Base-by-base conservation (phyloP, 2,329 filamentous ascomycete species). In the Pseudocercospora crystallina region DNA sequence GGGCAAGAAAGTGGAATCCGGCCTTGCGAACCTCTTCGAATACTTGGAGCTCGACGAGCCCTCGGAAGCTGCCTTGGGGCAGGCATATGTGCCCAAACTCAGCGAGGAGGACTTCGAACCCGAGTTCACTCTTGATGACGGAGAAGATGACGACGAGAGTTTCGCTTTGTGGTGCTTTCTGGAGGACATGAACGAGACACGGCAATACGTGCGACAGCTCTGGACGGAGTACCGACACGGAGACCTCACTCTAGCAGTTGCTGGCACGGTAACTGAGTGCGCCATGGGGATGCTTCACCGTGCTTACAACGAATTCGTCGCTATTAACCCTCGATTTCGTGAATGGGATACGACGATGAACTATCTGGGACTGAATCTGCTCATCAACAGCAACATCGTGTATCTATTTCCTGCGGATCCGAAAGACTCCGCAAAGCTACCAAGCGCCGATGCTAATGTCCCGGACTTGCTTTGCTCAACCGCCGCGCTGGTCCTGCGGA, bases 91-190 rank as follows among this genome's bases (percentile, higher is more conserved):
- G 4, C 10, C 47, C 8, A 8, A 5, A 9, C 12, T 14, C 4
- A 20, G 13, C 5, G 29, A 5, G 8, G n/a, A 30, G 10, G 9
- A 33, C 5, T 17, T 20, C 12, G 17, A 15, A n/a, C 10, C 12
- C 9, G 31, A 34, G 9, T 43, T 13, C 35, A 26, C 30, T 13
- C 36, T 47, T 30, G 35, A 40, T 2, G 35, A 40, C 26, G 44
- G 40, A 5, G 15, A 39, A 12, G 20, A 39, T 14, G 26, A 15
- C 13, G 44, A 40, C 11, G n/a, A n/a, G n/a, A 17, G n/a, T 14
- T 50, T 50, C 15, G 47, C 47, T 7, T 30, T 50, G 1, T 50
- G 47, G 47, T 50, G 47, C 40, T 44, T 37, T 32, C 17, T 45
- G 2, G 10, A 39, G 26, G 47, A 50, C 29, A 37, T 38, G 31